phyloP scores from a whole-genome alignment of 2,329 filamentous ascomycete genomes.

The Xylaria sp. region DNA sequence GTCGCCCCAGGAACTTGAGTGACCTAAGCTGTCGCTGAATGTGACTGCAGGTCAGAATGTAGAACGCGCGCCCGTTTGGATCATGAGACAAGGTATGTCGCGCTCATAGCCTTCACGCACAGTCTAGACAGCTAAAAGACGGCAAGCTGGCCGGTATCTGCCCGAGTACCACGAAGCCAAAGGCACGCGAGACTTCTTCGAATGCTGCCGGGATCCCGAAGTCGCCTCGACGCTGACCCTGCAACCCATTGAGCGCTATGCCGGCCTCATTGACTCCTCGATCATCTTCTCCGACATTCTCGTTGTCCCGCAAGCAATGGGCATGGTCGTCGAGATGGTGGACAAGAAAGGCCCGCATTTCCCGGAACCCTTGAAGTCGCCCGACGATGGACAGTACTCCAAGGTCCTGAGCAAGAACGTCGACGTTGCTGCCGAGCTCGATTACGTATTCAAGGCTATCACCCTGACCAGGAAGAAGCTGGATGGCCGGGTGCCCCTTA shows the following conservation, averaged over 20 bases:
- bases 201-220: conserved; percentile 90
- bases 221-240: conserved; percentile 89
- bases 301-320: conserved; percentile 95
- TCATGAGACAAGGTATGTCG: conserved; percentile 89
- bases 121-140: conserved; percentile 1
- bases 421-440: conserved; percentile 77
- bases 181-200: conserved; percentile 87
- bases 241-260: conserved; percentile 89
- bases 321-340: conserved; percentile 98
- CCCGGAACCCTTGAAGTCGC: conserved; percentile 72
- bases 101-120: background rate
- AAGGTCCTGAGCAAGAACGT: conserved; percentile 71
- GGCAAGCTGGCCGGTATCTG: conserved; percentile 83
- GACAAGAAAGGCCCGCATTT: conserved; percentile 97
- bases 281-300: conserved; percentile 99
- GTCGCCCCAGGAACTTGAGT: conserved; percentile 27
- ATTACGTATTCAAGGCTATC: conserved; percentile 95
- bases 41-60: conserved; percentile 68
- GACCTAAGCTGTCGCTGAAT: conserved; percentile 19
- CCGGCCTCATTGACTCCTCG: conserved; percentile 85
- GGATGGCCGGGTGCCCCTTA: conserved; percentile 80
- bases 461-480: conserved; percentile 86
- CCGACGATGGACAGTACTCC: conserved; percentile 76
- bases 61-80: conserved; percentile 93
- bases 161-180: conserved; percentile 98